Conservation (phyloP, 2,329 filamentous ascomycete species). For the Fusarium sp. region DNA sequence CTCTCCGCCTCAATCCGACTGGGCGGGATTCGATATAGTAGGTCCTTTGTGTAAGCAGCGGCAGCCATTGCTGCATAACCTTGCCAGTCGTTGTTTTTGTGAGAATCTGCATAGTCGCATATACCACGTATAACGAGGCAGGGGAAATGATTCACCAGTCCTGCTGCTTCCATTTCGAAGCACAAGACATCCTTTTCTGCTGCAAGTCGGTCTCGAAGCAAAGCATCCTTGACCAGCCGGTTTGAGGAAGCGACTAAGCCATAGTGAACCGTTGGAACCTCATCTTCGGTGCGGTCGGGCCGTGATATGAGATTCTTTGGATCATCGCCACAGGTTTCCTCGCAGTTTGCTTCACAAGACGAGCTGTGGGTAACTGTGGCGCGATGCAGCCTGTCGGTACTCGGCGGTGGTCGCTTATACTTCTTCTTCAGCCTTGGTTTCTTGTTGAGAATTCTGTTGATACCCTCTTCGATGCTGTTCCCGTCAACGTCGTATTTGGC, state of each 20-base stretch:
- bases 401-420: background rate
- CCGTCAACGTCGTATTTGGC: background rate
- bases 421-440: background rate
- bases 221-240: background rate
- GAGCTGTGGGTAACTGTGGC: background rate
- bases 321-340: background rate
- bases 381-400: background rate
- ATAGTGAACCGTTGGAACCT: background rate
- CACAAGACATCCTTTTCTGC: background rate
- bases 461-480: background rate
- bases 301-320: background rate
- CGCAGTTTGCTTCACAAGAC: background rate
- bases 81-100: background rate
- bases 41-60: background rate
- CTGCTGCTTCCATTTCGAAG: background rate
- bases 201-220: background rate
- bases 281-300: background rate
- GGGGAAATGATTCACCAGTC: background rate
- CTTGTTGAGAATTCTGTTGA: background rate
- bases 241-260: background rate
- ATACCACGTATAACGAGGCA: constrained; percentile 8
- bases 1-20: background rate
- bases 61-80: background rate
- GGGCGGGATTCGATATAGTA: background rate
- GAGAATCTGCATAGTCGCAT: background rate